A percentile compares a stretch with the other conserved stretches of the same genome.
Evolutionary conservation across 768 basidiomycete genomes (phyloP).

Genomic region (Suillus cothurnatus): DNA sequence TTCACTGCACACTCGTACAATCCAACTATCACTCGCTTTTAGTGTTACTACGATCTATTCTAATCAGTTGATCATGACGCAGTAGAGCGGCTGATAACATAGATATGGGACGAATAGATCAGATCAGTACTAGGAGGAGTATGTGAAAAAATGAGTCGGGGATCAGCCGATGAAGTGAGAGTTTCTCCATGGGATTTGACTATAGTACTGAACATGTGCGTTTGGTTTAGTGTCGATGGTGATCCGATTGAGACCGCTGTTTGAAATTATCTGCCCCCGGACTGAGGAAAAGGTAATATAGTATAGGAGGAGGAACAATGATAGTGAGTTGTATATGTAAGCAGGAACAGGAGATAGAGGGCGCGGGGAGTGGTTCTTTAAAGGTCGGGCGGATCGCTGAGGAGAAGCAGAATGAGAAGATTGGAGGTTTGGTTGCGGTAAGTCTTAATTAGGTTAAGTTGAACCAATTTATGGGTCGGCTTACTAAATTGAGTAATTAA

Average conservation of each 20-base stretch:
- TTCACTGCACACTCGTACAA: slow-evolving; percentile 30
- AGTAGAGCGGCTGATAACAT: slow-evolving; percentile 1
- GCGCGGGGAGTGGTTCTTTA: slow-evolving; percentile 16
- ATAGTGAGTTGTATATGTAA: slow-evolving; percentile 19
- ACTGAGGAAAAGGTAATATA: not conserved
- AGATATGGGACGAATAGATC: not conserved
- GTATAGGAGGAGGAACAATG: not conserved
- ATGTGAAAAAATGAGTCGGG: not conserved
- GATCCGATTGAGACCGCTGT: slow-evolving; percentile 3
- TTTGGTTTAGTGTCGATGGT: not conserved
- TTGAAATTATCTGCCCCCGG: slow-evolving; percentile 1
- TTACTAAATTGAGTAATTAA: slow-evolving; percentile 12
- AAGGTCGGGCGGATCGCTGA: slow-evolving; percentile 36
- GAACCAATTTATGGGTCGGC: slow-evolving; percentile 1
- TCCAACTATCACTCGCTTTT: slow-evolving; percentile 25
- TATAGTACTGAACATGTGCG: not conserved
- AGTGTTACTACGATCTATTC: slow-evolving; percentile 33
- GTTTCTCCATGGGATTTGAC: not conserved
- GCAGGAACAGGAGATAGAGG: slow-evolving; percentile 16
- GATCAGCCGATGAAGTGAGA: not conserved
- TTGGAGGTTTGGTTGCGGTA: slow-evolving; percentile 3
- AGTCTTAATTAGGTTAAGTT: slow-evolving; percentile 18
- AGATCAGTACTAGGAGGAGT: not conserved
- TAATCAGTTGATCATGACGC: slow-evolving; percentile 23
- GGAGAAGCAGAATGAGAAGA: slow-evolving; percentile 15